Percentiles rank a stretch among this genome's conserved stretches.
Conservation (phyloP, 2,329 filamentous ascomycete species). For the Aspergillus sp. region DNA sequence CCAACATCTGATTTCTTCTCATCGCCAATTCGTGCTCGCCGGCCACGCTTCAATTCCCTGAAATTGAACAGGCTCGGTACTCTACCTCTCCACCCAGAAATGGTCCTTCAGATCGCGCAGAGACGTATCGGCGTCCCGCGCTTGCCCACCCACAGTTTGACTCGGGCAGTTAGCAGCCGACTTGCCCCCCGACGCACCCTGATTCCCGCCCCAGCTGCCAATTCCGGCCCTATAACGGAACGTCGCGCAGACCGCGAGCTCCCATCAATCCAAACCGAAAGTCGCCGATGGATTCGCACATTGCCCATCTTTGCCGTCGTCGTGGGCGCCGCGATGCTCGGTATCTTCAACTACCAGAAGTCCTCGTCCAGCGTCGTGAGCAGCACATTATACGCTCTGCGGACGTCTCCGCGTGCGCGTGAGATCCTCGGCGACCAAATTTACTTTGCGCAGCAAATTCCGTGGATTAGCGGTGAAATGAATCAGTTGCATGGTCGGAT, state of each 20-base stretch:
- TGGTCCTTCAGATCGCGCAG: constrained; percentile 24
- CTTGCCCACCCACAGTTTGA: constrained; percentile 15
- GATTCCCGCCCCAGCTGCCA: constrained; percentile 55
- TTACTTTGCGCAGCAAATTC: constrained; percentile 77
- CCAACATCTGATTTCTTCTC: constrained; percentile 10
- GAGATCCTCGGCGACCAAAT: constrained; percentile 83
- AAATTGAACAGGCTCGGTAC: not conserved
- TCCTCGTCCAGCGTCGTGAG: constrained; percentile 83
- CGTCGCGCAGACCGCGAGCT: constrained; percentile 59
- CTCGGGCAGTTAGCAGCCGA: constrained; percentile 6
- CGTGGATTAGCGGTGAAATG: constrained; percentile 84
- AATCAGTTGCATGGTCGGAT: constrained; percentile 93
- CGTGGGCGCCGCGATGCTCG: constrained; percentile 72
- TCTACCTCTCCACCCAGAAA: constrained; percentile 6
- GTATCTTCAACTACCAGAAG: constrained; percentile 99
- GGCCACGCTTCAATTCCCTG: not conserved
- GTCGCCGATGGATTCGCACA: constrained; percentile 68
- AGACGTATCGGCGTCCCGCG: constrained; percentile 26
- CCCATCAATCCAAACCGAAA: constrained; percentile 49
- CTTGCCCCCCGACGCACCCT: constrained; percentile 46
- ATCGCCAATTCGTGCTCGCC: not conserved
- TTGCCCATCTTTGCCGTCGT: constrained; percentile 79
- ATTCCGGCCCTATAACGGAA: constrained; percentile 56
- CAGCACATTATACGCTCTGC: constrained; percentile 87
- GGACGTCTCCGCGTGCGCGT: constrained; percentile 76